phyloP scores from a whole-genome alignment of 2,329 filamentous ascomycete genomes.

The Colletotrichum siamense region DNA sequence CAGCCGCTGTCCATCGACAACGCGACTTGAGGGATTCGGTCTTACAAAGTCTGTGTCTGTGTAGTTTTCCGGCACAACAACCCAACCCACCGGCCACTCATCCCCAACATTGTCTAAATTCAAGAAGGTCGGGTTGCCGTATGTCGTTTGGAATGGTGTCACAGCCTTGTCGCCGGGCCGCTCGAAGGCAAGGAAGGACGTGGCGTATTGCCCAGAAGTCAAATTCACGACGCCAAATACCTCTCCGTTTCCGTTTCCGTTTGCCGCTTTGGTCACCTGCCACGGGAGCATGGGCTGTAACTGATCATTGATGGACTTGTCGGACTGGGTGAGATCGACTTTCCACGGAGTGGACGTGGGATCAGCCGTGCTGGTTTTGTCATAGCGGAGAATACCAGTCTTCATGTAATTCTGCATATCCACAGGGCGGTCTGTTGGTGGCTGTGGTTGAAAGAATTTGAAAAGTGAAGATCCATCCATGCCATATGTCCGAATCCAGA shows the following conservation, averaged over 20 bases:
- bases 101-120: neutral
- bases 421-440: no score
- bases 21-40: no score
- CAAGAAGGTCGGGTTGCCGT: neutral
- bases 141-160: neutral
- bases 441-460: no score
- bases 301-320: neutral
- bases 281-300: neutral
- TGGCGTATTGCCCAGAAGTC: no score
- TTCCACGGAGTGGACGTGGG: neutral
- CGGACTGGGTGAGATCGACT: neutral
- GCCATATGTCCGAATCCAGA: neutral
- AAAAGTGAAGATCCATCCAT: no score
- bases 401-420: neutral
- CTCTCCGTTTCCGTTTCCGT: no score
- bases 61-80: neutral
- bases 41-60: no score
- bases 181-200: no score
- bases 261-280: no score
- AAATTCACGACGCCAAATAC: no score
- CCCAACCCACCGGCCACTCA: neutral
- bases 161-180: no score
- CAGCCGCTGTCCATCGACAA: no score
- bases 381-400: neutral
- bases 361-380: neutral